Evolutionary conservation across 768 basidiomycete species (phyloP).

Genomic region (Lentinula raphanica): DNA sequence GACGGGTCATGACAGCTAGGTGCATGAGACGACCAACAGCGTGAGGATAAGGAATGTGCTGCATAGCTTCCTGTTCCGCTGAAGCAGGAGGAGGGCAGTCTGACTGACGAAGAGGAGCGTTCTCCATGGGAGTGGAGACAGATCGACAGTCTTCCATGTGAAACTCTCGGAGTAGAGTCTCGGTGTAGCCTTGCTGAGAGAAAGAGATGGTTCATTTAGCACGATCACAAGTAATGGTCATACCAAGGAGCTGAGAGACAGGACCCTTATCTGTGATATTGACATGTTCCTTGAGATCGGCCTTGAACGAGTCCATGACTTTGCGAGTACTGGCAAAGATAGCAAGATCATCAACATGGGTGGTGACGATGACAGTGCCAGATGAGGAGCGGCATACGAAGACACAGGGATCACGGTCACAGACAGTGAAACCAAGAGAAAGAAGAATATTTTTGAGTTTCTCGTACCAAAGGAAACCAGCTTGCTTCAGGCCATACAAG

Average conservation of each 20-base stretch:
- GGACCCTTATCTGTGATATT: constrained; percentile 10
- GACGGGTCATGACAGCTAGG: constrained; percentile 9
- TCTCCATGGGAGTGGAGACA: not conserved
- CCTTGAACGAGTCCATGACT: not conserved
- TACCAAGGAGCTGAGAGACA: constrained; percentile 11
- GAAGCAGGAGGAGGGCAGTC: not conserved
- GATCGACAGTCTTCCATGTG: not conserved
- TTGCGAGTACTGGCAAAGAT: not conserved
- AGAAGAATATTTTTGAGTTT: not conserved
- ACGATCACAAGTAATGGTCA: constrained; percentile 11
- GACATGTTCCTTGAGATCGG: constrained; percentile 7
- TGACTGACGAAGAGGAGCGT: not conserved
- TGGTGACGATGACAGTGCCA: not conserved
- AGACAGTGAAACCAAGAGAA: not conserved
- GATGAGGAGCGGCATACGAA: not conserved
- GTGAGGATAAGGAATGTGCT: constrained; percentile 5
- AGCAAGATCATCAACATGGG: constrained; percentile 1
- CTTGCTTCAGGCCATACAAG: not conserved
- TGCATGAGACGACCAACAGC: constrained; percentile 5
- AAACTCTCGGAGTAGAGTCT: not conserved
- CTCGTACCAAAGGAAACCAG: not conserved
- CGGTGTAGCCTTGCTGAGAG: constrained; percentile 10
- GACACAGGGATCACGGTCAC: not conserved
- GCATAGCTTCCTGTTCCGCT: not conserved
- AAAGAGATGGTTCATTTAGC: constrained; percentile 1